Percentiles rank a stretch among this genome's conserved stretches.
Conservation (phyloP, 805 yeast species). For the Cyberlindnera xishuangbannaensis region DNA sequence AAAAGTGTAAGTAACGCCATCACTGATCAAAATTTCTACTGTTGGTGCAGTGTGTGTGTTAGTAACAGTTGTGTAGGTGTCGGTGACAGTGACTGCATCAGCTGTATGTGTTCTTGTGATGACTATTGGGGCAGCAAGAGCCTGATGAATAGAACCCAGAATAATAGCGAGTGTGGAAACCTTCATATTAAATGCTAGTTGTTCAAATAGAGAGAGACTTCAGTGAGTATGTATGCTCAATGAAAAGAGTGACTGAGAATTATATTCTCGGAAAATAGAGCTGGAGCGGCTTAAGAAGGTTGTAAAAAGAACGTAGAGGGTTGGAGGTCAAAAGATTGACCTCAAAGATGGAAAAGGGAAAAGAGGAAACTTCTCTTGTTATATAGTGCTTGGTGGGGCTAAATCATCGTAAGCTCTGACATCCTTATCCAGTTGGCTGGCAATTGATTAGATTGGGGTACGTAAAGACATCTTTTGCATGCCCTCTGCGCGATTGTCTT, state of each 20-base stretch:
- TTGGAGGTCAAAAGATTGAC: no score
- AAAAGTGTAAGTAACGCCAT: conserved; percentile 33
- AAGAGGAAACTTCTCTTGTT: no score
- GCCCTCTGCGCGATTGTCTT: no score
- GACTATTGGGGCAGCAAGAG: conserved; percentile 32
- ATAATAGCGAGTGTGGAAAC: conserved; percentile 7
- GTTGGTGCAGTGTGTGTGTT: conserved; percentile 35
- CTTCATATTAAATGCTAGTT: conserved; percentile 12
- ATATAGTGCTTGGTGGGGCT: no score
- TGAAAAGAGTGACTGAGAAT: conserved; percentile 7
- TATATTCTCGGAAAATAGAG: no score
- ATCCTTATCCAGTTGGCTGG: no score
- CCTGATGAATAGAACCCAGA: conserved; percentile 17
- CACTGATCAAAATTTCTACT: conserved; percentile 32
- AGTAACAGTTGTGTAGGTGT: conserved; percentile 35
- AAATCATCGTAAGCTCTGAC: no score
- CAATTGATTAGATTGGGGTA: no score
- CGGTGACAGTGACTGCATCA: conserved; percentile 41
- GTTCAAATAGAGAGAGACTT: conserved; percentile 6
- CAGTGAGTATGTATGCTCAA: conserved; percentile 5
- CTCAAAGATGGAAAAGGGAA: no score
- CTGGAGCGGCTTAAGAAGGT: no score
- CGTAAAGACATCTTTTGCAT: no score
- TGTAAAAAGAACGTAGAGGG: not conserved
- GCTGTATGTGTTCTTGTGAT: conserved; percentile 56